Base-by-base conservation (phyloP, 495 filamentous ascomycete genomes). In the Acidomyces sp. region DNA sequence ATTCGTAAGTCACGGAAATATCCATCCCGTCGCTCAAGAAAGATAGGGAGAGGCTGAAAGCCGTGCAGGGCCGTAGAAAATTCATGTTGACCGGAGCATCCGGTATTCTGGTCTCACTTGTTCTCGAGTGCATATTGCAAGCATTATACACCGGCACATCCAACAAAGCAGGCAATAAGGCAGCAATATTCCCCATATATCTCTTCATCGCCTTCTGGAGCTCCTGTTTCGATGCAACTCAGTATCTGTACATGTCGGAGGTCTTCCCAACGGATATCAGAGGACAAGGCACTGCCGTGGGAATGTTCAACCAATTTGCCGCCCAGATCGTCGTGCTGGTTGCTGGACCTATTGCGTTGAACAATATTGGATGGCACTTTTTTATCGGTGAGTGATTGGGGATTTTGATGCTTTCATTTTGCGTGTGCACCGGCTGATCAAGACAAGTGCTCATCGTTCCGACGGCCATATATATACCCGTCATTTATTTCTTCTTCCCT, bases 131-230 rank as follows among this genome's bases (percentile, higher is more conserved):
- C 10, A 41, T 37, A 19, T 30, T 55, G 23, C 48, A 52, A 26
- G 52, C 52, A 13, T 10, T 29, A 12, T 55, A 36, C 32, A 30
- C 38, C 1, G 49, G 41, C 10, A 42, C 18, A 6, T 32, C 17
- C 16, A 55, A 55, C 40, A 35, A 19, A n/a, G 39, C 49, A 7
- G 52, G 52, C 3, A 39, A 46, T n/a, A 40, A 46, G 3, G 52
- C 52, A 9, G 49, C 49, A 19, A 41, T 55, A n/a, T 55, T 55
- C 26, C 43, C 43, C 39, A 45, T 55, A 25, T 55, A 45, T 31
- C 29, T 54, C 12, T 55, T 49, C 31, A 52, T 52, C 29, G 10
- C 29, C 20, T 52, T 52, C 28, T 55, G 52, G 49, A 32, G 35
- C 23, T 48, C 38, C 4, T 55, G 42, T 34, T 32, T 52, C 12